phyloP scores from a whole-genome alignment of 176 grass and related monocot species.

The Zizania latifolia region DNA sequence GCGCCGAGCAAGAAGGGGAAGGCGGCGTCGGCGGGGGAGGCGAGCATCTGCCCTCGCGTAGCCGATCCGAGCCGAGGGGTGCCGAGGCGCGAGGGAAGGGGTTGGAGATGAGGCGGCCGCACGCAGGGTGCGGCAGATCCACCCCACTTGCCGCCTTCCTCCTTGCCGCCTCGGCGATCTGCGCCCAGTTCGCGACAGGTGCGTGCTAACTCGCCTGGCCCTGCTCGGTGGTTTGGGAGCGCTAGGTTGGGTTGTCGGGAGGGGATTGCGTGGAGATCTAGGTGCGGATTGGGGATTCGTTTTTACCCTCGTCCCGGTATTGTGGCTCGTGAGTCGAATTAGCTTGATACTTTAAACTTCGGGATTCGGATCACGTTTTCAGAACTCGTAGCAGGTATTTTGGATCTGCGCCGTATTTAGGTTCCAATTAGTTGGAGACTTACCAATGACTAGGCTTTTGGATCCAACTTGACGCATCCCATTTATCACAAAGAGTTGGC shows the following conservation, averaged over 20 bases:
- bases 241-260: too few species aligned
- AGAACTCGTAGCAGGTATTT: background rate
- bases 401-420: background rate
- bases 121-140: slow-evolving; percentile 32
- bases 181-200: slow-evolving; percentile 40
- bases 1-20: background rate
- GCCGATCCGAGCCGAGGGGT: background rate
- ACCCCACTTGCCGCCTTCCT: slow-evolving; percentile 24
- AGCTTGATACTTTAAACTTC: background rate
- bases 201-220: slow-evolving; percentile 2
- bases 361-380: background rate
- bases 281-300: background rate
- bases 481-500: too few species aligned
- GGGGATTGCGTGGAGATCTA: slow-evolving; percentile 9
- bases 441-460: background rate
- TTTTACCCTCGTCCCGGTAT: background rate
- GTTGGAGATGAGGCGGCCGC: slow-evolving; percentile 44
- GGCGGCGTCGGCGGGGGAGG: too few species aligned
- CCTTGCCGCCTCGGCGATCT: slow-evolving; percentile 38
- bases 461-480: background rate
- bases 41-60: background rate
- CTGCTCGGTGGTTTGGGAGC: background rate
- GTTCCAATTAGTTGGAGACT: background rate
- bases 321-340: background rate
- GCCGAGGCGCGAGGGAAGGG: too few species aligned